These are phyloP conservation scores for Funneliformis geosporum DNA, from an alignment of 192 early-diverging fungal genomes.

Conservation along the genomic window DNA sequence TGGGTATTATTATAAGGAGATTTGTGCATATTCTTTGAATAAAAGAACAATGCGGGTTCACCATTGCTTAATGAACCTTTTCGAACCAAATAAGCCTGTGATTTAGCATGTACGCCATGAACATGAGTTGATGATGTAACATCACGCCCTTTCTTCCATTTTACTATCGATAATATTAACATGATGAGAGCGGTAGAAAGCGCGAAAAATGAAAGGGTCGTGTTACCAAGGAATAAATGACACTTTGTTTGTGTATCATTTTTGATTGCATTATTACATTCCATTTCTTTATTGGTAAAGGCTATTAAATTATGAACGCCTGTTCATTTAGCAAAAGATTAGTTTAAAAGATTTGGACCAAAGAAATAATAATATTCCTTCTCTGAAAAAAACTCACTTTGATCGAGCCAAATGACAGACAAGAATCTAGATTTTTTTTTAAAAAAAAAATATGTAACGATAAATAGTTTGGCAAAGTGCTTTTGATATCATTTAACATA, in stretches of 20 bases:
- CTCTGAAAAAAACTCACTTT: no score
- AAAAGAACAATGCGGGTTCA: neutral
- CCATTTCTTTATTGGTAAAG: neutral
- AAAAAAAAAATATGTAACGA: neutral
- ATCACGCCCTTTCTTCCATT: neutral
- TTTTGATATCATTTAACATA: neutral
- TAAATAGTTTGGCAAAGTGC: neutral
- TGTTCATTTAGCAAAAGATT: neutral
- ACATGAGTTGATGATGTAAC: neutral
- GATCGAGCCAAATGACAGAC: no score
- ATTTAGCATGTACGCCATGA: neutral
- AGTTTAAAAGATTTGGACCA: no score
- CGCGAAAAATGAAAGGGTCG: neutral
- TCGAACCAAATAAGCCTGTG: neutral
- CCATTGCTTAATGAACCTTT: neutral
- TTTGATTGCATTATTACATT: neutral
- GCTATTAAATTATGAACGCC: neutral
- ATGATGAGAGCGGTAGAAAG: neutral
- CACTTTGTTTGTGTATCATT: neutral
- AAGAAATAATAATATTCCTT: no score
- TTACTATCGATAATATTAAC: neutral
- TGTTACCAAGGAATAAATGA: neutral
- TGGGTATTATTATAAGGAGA: neutral
- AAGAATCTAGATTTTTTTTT: neutral
- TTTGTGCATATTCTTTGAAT: neutral